Percentiles rank a stretch among this genome's conserved stretches.
These are phyloP conservation scores for Aspergillus indologenus DNA, from an alignment of 495 filamentous ascomycete genomes.

Conservation along the genomic window DNA sequence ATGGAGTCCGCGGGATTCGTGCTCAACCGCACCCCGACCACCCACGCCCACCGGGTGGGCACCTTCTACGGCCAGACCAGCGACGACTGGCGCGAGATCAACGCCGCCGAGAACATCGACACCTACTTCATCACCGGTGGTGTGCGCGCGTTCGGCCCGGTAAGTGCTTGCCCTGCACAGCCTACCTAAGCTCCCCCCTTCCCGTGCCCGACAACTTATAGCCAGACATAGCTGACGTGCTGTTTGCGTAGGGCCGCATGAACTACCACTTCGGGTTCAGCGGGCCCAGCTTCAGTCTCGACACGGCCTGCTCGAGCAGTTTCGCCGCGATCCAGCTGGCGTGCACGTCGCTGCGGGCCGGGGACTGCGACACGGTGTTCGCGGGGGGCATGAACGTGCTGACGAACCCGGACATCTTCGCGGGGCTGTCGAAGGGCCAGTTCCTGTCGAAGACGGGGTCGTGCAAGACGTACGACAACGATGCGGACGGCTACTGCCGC, in stretches of 20 bases:
- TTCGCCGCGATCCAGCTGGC: constrained; percentile 53
- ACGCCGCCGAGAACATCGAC: constrained; percentile 24
- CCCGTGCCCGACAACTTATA: too few species aligned
- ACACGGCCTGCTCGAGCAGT: constrained; percentile 73
- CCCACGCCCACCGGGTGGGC: constrained; percentile 25
- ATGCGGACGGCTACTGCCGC: constrained; percentile 66
- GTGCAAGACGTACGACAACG: constrained; percentile 64
- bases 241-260: too few species aligned
- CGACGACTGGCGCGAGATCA: constrained; percentile 32
- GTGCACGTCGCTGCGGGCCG: constrained; percentile 60
- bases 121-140: constrained; percentile 29
- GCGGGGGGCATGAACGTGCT: constrained; percentile 67
- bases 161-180: too few species aligned
- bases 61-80: constrained; percentile 33
- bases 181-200: too few species aligned
- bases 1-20: constrained; percentile 33
- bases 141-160: constrained; percentile 28
- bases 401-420: constrained; percentile 67
- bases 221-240: too few species aligned
- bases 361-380: constrained; percentile 68
- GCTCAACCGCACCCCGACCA: constrained; percentile 22
- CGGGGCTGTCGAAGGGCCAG: constrained; percentile 64
- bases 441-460: constrained; percentile 58
- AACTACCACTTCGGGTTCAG: constrained; percentile 68
- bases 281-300: constrained; percentile 68